phyloP scores from a whole-genome alignment of 805 yeast genomes.

The Nakazawaea siamensis region DNA sequence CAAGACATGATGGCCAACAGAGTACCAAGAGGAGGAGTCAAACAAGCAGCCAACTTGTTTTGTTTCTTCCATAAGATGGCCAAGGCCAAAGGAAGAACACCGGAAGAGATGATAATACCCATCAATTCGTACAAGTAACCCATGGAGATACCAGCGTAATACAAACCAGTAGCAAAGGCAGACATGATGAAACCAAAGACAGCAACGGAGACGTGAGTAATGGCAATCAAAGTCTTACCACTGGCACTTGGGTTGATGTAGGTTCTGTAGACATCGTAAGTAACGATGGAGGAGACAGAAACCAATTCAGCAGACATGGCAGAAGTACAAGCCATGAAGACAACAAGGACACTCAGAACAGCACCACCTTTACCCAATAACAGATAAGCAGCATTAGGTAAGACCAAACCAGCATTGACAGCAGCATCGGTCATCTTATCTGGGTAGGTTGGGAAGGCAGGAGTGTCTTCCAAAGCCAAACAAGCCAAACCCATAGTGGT shows the following conservation, averaged over 20 bases:
- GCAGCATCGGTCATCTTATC: slow-evolving; percentile 54
- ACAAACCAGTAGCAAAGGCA: slow-evolving; percentile 74
- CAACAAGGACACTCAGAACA: slow-evolving; percentile 66
- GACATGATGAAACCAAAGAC: slow-evolving; percentile 57
- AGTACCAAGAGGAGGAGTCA: slow-evolving; percentile 76
- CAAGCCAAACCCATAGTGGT: slow-evolving; percentile 87
- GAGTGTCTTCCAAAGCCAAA: slow-evolving; percentile 58
- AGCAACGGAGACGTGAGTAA: slow-evolving; percentile 63
- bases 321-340: slow-evolving; percentile 89
- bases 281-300: slow-evolving; percentile 77
- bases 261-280: slow-evolving; percentile 78
- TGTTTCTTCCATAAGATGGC: slow-evolving; percentile 58
- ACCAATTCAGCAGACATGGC: slow-evolving; percentile 90
- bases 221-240: slow-evolving; percentile 61
- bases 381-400: slow-evolving; percentile 76
- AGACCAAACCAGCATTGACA: slow-evolving; percentile 72
- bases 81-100: slow-evolving; percentile 70
- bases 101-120: slow-evolving; percentile 86
- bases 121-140: slow-evolving; percentile 81
- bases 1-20: slow-evolving; percentile 65
- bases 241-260: slow-evolving; percentile 74
- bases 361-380: slow-evolving; percentile 86
- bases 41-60: slow-evolving; percentile 60
- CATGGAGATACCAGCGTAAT: slow-evolving; percentile 77
- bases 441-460: slow-evolving; percentile 78